phyloP scores from a whole-genome alignment of 805 yeast genomes.

The Candida suzukii region DNA sequence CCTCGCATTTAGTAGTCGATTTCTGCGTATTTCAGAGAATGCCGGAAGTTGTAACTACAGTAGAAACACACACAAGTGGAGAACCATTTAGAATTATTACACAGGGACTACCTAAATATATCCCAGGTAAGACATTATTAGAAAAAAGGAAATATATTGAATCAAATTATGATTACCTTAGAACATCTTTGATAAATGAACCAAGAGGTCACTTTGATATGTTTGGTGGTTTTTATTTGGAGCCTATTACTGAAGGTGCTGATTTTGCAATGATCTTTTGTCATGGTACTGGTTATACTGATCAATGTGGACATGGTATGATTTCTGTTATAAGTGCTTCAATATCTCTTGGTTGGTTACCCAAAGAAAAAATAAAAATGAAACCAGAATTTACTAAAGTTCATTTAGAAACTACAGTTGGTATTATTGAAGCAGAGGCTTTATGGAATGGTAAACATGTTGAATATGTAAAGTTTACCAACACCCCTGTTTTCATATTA shows the following conservation, averaged over 20 bases:
- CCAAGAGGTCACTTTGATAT: constrained; percentile 24
- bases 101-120: constrained; percentile 12
- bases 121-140: constrained; percentile 16
- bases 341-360: constrained; percentile 13
- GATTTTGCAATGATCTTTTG: constrained; percentile 19
- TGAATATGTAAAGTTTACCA: constrained; percentile 16
- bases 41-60: constrained; percentile 9
- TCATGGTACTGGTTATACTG: constrained; percentile 21
- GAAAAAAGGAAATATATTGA: constrained; percentile 14
- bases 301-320: constrained; percentile 24
- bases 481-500: constrained; percentile 17
- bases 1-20: too few species aligned
- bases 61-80: constrained; percentile 21
- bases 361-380: constrained; percentile 8
- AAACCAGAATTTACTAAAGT: constrained; percentile 16
- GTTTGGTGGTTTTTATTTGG: constrained; percentile 20
- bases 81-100: constrained; percentile 17
- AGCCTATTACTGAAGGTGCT: constrained; percentile 13
- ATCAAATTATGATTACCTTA: constrained; percentile 14
- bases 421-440: constrained; percentile 13
- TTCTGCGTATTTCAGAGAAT: too few species aligned
- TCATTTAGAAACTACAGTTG: constrained; percentile 19
- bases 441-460: constrained; percentile 18
- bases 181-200: constrained; percentile 18
- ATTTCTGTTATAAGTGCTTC: constrained; percentile 17